Evolutionary conservation across 2,329 filamentous ascomycete genomes (phyloP).

Genomic region (Diaporthe ilicicola): DNA sequence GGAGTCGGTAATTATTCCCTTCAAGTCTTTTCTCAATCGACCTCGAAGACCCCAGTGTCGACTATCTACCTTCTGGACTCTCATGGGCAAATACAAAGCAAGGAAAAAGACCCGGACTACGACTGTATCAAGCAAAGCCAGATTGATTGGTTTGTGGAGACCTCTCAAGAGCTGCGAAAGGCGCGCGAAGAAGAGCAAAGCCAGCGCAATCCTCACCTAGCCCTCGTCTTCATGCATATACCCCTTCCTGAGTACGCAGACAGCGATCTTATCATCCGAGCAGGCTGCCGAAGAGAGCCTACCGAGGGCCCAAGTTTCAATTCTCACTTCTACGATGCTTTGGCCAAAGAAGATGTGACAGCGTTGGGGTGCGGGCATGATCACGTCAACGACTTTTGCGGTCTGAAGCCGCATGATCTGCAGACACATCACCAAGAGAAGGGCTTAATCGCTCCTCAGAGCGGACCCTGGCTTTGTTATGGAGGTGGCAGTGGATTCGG

Average conservation of each 20-base stretch:
- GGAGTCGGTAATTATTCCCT: constrained; percentile 43
- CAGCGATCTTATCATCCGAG: constrained; percentile 37
- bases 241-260: constrained; percentile 42
- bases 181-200: constrained; percentile 31
- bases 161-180: constrained; percentile 39
- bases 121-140: constrained; percentile 42
- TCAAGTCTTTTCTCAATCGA: constrained; percentile 34
- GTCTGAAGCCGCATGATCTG: constrained; percentile 38
- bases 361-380: constrained; percentile 45
- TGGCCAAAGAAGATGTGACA: constrained; percentile 39
- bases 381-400: constrained; percentile 46
- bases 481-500: constrained; percentile 42
- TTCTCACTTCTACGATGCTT: constrained; percentile 43
- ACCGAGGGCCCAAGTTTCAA: constrained; percentile 42
- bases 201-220: constrained; percentile 36
- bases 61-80: constrained; percentile 43
- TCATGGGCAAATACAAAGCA: constrained; percentile 41
- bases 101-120: constrained; percentile 40
- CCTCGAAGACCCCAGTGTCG: constrained; percentile 35
- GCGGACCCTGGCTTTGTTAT: constrained; percentile 43
- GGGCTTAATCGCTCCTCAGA: constrained; percentile 18
- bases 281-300: constrained; percentile 41
- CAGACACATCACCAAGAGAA: neutral
- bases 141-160: constrained; percentile 43
- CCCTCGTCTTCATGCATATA: constrained; percentile 42